A percentile compares a stretch with the other conserved stretches of the same genome.
These are phyloP conservation scores for Exobasidium rhododendri DNA, from an alignment of 1,284 basidiomycete species.

Conservation along the genomic window DNA sequence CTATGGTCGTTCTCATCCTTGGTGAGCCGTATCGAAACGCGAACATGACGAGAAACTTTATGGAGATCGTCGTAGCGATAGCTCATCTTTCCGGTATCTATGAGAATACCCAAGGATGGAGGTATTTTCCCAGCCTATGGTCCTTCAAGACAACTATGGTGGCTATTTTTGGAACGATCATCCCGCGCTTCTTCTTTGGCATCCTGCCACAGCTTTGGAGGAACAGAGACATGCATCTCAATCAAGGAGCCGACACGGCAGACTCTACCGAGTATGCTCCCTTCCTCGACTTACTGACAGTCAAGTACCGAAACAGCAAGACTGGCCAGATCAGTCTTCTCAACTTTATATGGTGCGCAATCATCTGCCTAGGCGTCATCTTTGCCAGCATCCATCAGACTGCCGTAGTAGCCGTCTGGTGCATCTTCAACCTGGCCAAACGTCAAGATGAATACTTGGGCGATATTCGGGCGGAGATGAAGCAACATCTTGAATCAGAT, in stretches of 20 bases:
- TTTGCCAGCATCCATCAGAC: slow-evolving; percentile 20
- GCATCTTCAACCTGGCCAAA: slow-evolving; percentile 13
- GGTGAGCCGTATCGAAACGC: slow-evolving; percentile 17
- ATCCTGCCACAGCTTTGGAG: slow-evolving; percentile 15
- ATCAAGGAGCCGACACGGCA: slow-evolving; percentile 14
- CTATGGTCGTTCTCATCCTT: slow-evolving; percentile 18
- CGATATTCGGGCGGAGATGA: slow-evolving; percentile 16
- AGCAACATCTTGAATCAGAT: slow-evolving; percentile 14
- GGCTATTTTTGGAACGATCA: slow-evolving; percentile 17
- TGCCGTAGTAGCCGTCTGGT: slow-evolving; percentile 19
- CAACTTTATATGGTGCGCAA: slow-evolving; percentile 20
- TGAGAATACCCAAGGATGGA: slow-evolving; percentile 19
- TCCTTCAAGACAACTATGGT: slow-evolving; percentile 17
- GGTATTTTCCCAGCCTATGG: slow-evolving; percentile 8
- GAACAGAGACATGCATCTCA: slow-evolving; percentile 12
- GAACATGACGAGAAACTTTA: slow-evolving; percentile 17
- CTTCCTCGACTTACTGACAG: slow-evolving; percentile 15
- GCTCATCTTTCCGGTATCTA: slow-evolving; percentile 18
- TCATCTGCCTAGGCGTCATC: slow-evolving; percentile 17
- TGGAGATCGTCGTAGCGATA: slow-evolving; percentile 17
- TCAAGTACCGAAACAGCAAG: slow-evolving; percentile 16
- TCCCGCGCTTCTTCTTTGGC: slow-evolving; percentile 19
- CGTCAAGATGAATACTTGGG: slow-evolving; percentile 10
- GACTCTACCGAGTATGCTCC: slow-evolving; percentile 14
- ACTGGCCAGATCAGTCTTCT: slow-evolving; percentile 13